These are phyloP conservation scores for Vickermania spadyakhi DNA, from an alignment of 208 protist species.

Conservation along the genomic window DNA sequence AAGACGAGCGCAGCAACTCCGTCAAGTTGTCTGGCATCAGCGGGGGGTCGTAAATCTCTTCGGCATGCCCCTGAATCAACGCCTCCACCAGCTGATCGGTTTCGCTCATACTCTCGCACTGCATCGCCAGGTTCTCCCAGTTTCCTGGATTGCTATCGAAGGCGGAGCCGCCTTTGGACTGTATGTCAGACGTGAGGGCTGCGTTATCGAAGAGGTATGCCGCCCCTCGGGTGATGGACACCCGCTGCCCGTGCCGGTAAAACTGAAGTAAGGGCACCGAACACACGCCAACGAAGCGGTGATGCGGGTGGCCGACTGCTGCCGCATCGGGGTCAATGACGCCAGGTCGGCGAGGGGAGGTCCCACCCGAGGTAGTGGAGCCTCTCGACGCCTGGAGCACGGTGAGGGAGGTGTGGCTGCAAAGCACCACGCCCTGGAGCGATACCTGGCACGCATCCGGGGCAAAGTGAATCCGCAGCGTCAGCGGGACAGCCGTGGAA, in stretches of 20 bases:
- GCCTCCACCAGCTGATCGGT: constrained; percentile 37
- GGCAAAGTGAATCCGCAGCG: not conserved
- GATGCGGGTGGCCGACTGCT: not conserved
- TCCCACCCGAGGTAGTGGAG: not conserved
- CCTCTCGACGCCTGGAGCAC: not conserved
- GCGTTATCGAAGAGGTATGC: constrained; percentile 68
- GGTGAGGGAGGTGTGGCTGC: not conserved
- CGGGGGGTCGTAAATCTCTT: constrained; percentile 21
- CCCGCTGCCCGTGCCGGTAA: constrained; percentile 23
- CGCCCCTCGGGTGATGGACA: constrained; percentile 37
- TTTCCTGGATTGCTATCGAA: constrained; percentile 21
- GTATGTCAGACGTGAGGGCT: constrained; percentile 21
- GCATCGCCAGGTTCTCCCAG: constrained; percentile 46
- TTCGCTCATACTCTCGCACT: constrained; percentile 18
- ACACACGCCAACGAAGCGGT: constrained; percentile 60
- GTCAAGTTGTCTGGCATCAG: constrained; percentile 2
- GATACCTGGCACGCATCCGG: not conserved
- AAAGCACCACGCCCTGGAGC: not conserved
- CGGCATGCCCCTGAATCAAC: constrained; percentile 32
- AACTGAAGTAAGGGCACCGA: constrained; percentile 50
- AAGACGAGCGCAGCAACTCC: not conserved
- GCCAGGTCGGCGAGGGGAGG: not conserved
- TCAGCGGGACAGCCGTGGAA: not conserved
- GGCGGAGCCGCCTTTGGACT: not conserved
- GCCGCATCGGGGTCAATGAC: not conserved